Evolutionary conservation across 2,329 filamentous ascomycete species (phyloP).

Genomic region (Drechslerella stenobrocha): DNA sequence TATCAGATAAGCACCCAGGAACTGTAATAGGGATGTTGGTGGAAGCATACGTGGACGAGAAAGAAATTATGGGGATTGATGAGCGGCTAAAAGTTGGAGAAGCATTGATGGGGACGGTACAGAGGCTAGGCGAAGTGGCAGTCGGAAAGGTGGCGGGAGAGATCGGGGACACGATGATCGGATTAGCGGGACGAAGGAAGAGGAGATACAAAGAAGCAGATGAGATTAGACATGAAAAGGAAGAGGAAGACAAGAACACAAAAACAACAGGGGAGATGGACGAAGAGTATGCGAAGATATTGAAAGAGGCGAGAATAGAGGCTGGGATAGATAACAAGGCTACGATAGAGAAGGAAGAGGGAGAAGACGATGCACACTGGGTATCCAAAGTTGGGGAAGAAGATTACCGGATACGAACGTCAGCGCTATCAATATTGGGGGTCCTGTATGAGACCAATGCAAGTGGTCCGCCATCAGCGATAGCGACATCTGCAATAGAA

Average conservation of each 20-base stretch:
- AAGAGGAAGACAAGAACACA: conserved; percentile 59
- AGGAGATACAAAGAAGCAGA: conserved; percentile 56
- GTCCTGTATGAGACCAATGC: conserved; percentile 66
- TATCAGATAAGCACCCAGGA: conserved; percentile 66
- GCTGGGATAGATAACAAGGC: conserved; percentile 57
- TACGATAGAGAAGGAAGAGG: conserved; percentile 63
- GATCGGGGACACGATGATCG: conserved; percentile 65
- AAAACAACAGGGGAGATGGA: conserved; percentile 33
- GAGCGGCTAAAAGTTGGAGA: conserved; percentile 60
- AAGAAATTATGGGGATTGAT: conserved; percentile 58
- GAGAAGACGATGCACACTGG: conserved; percentile 49
- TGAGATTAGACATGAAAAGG: conserved; percentile 61
- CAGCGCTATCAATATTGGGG: conserved; percentile 69
- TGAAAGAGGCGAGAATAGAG: conserved; percentile 39
- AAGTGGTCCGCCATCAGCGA: conserved; percentile 60
- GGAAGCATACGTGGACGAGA: conserved; percentile 68
- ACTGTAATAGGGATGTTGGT: conserved; percentile 67
- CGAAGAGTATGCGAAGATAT: conserved; percentile 31
- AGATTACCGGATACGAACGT: conserved; percentile 70
- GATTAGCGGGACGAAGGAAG: conserved; percentile 67
- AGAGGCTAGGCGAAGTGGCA: conserved; percentile 64
- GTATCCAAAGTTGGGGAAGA: conserved; percentile 58
- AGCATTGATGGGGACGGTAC: conserved; percentile 67
- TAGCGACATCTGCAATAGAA: conserved; percentile 65
- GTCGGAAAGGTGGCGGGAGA: conserved; percentile 61